Evolutionary conservation across 257 asterid genomes (phyloP), one percentile per base, ranked within the genome.

Genomic region (Primulina tabacum): DNA sequence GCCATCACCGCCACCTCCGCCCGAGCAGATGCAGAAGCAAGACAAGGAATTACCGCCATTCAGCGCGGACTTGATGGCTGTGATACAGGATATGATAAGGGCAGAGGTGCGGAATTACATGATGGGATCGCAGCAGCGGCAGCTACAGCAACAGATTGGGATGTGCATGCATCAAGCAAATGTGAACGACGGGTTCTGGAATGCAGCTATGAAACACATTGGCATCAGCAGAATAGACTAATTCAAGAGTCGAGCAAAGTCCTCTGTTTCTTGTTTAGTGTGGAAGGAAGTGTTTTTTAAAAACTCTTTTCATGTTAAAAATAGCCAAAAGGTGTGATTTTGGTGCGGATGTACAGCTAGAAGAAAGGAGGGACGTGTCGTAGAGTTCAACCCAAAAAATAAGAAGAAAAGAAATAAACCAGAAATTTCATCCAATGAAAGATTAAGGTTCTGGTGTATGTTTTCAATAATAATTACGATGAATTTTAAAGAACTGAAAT

Each of bases 11-110:
- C 68, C 79, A 0, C 65, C 71, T 10, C 66, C 66, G n/a, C 29
- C 73, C 5, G 52, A 40, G 52, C 17, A 2, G 38, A 2, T 9
- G 47, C 73, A 29, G 33, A 75, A 76, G 67, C 81, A 62, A 33
- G 96, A 87, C 5, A 80, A 76, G 32, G 81, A 71, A 1, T 84
- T 88, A 32, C 70, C 78, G 74, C 96, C 96, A 12, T 84, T 85
- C 64, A 80, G 82, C 28, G 71, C 73, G 20, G 92, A 92, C 75
- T 38, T 92, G 69, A 75, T 82, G 85, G 84, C 86, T 40, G 96
- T 87, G 80, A 82, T 93, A 96, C 97, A 90, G 68, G 92, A 85
- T 14, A 93, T 93, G 97, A 85, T 93, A 0, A 82, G 77, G 77
- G 82, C 80, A 30, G 98, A 93, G 78, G 98, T 93, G 71, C 82